Percentiles rank a stretch among this genome's conserved stretches.
phyloP scores from a whole-genome alignment of 2,329 filamentous ascomycete species.

The Torrubiellomyces zombiae region DNA sequence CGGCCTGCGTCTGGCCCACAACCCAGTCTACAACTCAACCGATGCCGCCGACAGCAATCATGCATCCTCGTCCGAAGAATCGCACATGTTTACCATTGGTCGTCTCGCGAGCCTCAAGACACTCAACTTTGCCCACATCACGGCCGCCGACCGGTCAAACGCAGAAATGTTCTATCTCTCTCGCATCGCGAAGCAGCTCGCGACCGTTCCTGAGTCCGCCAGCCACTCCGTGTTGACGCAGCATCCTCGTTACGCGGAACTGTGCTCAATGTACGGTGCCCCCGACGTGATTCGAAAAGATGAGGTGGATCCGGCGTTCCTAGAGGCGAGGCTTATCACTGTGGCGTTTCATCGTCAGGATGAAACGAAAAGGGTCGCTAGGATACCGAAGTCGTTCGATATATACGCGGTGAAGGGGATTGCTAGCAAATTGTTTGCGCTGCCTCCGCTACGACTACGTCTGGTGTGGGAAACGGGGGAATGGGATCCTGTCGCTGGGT shows the following conservation, averaged over 20 bases:
- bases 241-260: slow-evolving; percentile 56
- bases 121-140: slow-evolving; percentile 61
- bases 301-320: slow-evolving; percentile 56
- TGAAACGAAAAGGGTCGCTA: slow-evolving; percentile 16
- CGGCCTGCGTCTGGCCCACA: slow-evolving; percentile 66
- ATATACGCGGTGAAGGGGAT: slow-evolving; percentile 71
- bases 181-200: slow-evolving; percentile 61
- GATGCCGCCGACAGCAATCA: slow-evolving; percentile 27
- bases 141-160: slow-evolving; percentile 59
- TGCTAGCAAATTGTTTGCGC: slow-evolving; percentile 51
- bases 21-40: slow-evolving; percentile 79
- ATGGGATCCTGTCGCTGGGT: slow-evolving; percentile 60
- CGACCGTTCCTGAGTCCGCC: slow-evolving; percentile 33
- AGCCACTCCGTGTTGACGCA: slow-evolving; percentile 37
- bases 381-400: slow-evolving; percentile 61
- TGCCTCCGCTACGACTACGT: slow-evolving; percentile 45
- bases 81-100: slow-evolving; percentile 75
- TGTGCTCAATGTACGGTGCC: slow-evolving; percentile 63
- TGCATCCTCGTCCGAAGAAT: slow-evolving; percentile 50
- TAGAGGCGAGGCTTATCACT: slow-evolving; percentile 60
- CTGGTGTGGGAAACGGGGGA: slow-evolving; percentile 84
- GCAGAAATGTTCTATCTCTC: slow-evolving; percentile 90
- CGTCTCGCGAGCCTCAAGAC: slow-evolving; percentile 50
- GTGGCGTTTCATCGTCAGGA: slow-evolving; percentile 33
- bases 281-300: slow-evolving; percentile 43